Evolutionary conservation across 2,329 filamentous ascomycete species (phyloP), one percentile per base, ranked within the genome.

Genomic region (Penicillium olsonii): DNA sequence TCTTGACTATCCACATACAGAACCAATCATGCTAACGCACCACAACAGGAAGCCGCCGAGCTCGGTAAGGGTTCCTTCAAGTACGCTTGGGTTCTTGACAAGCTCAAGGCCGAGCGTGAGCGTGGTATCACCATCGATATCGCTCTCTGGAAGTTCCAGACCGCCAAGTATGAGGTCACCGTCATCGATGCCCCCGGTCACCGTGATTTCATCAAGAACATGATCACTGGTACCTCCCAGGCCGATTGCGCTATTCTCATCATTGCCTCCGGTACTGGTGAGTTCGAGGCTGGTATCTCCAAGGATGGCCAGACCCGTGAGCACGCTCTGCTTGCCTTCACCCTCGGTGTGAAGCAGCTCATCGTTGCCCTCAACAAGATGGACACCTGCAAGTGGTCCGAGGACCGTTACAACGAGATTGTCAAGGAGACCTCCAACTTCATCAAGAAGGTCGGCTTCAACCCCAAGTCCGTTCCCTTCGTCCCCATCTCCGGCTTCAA

Each of bases 141-240:
- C 77, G 94, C 94, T 70, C 92, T 97, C 80, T 97, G 94, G 94
- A 97, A 97, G 89, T 97, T 97, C 86, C 91, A 97, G 84, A 97
- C 94, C 71, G 87, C 88, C 74, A 95, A 88, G 83, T 96, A 95
- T 85, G 88, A 90, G 77, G 91, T 96, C 80, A 96, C 92, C 72
- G 92, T 96, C 84, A 96, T 95, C 81, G 88, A 99, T 75, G 94
- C 94, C 78, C 94, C 94, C 74, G 94, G 94, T 82, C 94, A 99
- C 83, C 92, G 94, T 94, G 94, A 99, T 77, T 99, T 97, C 87
- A 97, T 99, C 90, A 99, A 99, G 92, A 99, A 97, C 92, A 99
- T 99, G 94, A 99, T 99, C 80, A 97, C 94, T 88, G 94, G 94
- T 92, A 97, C 94, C 75, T 99, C 94, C 79, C 94, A 97, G 88